A percentile compares a stretch with the other conserved stretches of the same genome.
Evolutionary conservation across 148 eudicot genomes (phyloP).

Genomic region (Arctostaphylos glauca): DNA sequence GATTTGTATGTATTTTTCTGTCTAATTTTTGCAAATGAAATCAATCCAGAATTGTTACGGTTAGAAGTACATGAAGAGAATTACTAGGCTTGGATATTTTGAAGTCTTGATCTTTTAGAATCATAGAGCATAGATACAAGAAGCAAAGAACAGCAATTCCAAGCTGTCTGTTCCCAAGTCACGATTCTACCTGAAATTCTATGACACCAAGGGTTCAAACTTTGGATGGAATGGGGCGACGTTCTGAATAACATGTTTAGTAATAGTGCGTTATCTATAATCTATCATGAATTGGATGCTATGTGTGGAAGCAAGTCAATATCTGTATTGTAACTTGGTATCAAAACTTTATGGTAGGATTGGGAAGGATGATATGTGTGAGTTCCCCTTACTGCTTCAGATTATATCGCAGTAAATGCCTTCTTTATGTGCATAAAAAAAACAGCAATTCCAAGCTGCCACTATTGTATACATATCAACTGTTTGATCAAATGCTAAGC

Average conservation of each 20-base stretch:
- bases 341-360: not conserved
- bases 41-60: too few relatives aligned
- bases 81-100: too few relatives aligned
- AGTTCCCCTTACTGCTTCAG: not conserved
- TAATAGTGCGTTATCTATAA: slow-evolving; percentile 7
- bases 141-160: slow-evolving; percentile 12
- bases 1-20: too few relatives aligned
- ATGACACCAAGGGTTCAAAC: slow-evolving; percentile 82
- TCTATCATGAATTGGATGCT: slow-evolving; percentile 8
- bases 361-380: not conserved
- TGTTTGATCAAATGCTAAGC: too few relatives aligned
- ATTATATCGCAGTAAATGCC: not conserved
- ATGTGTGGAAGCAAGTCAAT: slow-evolving; percentile 7
- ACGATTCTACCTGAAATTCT: slow-evolving; percentile 85
- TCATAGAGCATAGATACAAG: not conserved
- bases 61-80: too few relatives aligned
- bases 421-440: not conserved
- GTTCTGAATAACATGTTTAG: slow-evolving; percentile 34
- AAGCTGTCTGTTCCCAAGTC: slow-evolving; percentile 71
- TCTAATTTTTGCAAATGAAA: too few relatives aligned
- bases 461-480: too few relatives aligned
- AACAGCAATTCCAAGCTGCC: too few relatives aligned
- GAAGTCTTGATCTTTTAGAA: too few relatives aligned
- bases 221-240: slow-evolving; percentile 86
- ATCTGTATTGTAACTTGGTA: slow-evolving; percentile 8